phyloP scores from a whole-genome alignment of 345 rosid genomes.

The Syzygium oleosum region DNA sequence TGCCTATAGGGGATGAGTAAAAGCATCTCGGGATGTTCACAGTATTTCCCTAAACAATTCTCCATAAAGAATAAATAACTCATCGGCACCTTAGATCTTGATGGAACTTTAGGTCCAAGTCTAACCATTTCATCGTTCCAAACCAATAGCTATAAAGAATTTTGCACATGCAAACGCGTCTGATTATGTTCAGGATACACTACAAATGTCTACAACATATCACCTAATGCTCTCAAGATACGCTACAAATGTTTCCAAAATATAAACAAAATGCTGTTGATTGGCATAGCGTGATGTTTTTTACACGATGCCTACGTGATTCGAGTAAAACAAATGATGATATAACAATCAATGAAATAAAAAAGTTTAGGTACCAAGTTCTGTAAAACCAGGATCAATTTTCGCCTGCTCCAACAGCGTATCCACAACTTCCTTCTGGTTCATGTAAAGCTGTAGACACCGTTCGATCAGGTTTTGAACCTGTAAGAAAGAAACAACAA shows the following conservation, averaged over 20 bases:
- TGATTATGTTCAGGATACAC: neutral
- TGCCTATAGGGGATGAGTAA: neutral
- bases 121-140: neutral
- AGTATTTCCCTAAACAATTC: neutral
- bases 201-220: neutral
- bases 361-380: constrained; percentile 49
- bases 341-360: neutral
- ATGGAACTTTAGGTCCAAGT: neutral
- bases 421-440: constrained; percentile 86
- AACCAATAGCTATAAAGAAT: neutral
- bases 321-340: neutral
- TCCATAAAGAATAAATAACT: neutral
- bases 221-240: neutral
- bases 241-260: neutral
- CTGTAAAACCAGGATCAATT: constrained; percentile 97
- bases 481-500: constrained; percentile 27
- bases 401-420: constrained; percentile 77
- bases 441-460: constrained; percentile 95
- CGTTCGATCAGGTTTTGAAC: constrained; percentile 94
- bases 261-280: neutral
- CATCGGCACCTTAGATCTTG: neutral
- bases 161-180: neutral
- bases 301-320: neutral
- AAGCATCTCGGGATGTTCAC: neutral
- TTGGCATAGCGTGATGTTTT: neutral